phyloP scores from a whole-genome alignment of 2,329 filamentous ascomycete species.

The Xylaria polymorpha region DNA sequence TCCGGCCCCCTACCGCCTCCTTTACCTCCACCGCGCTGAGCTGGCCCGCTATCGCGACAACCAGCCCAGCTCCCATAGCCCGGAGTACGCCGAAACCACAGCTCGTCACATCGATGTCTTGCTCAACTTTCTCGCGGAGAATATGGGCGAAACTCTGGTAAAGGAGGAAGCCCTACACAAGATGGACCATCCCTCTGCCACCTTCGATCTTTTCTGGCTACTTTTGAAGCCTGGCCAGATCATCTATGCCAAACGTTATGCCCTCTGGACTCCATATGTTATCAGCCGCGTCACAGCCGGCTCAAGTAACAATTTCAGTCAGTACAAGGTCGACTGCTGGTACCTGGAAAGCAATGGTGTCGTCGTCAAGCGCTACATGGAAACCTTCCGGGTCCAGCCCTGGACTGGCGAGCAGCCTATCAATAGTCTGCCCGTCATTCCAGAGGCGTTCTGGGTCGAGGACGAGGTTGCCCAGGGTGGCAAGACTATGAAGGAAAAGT shows the following conservation, averaged over 20 bases:
- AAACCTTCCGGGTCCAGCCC: slow-evolving; percentile 50
- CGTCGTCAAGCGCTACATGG: slow-evolving; percentile 54
- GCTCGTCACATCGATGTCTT: slow-evolving; percentile 59
- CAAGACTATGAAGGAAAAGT: slow-evolving; percentile 52
- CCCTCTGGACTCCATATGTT: slow-evolving; percentile 57
- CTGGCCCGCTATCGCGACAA: slow-evolving; percentile 56
- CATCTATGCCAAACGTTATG: slow-evolving; percentile 56
- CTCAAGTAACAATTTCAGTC: slow-evolving; percentile 16
- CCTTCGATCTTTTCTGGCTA: slow-evolving; percentile 60
- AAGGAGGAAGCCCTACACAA: slow-evolving; percentile 56
- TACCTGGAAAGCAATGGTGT: slow-evolving; percentile 52
- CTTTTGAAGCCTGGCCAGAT: slow-evolving; percentile 60
- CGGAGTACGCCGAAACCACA: slow-evolving; percentile 56
- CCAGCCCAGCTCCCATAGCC: slow-evolving; percentile 56
- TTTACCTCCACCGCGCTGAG: slow-evolving; percentile 60
- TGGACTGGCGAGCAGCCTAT: slow-evolving; percentile 60
- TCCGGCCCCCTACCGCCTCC: slow-evolving; percentile 59
- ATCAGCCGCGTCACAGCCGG: slow-evolving; percentile 52
- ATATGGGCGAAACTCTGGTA: slow-evolving; percentile 52
- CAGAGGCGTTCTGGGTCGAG: slow-evolving; percentile 57
- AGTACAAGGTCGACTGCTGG: slow-evolving; percentile 53
- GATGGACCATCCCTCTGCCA: slow-evolving; percentile 54
- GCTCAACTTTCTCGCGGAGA: slow-evolving; percentile 56
- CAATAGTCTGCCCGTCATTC: slow-evolving; percentile 55
- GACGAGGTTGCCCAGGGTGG: slow-evolving; percentile 48